phyloP scores from a whole-genome alignment of 2,329 filamentous ascomycete genomes.

The Xylariaceae sp. region DNA sequence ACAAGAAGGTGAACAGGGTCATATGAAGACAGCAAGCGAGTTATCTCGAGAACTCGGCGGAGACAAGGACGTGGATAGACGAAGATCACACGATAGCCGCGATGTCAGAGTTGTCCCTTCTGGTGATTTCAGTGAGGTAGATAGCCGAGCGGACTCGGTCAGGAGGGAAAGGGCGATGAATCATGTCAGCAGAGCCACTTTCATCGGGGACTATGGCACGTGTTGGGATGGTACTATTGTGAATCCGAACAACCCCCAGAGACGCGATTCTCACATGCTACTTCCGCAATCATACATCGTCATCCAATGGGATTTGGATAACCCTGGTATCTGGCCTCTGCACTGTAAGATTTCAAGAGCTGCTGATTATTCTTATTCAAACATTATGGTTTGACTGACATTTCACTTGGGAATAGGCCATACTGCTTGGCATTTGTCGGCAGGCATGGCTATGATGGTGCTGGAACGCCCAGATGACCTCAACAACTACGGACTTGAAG shows the following conservation, averaged over 20 bases:
- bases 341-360: conserved; percentile 24
- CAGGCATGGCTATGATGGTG: conserved; percentile 35
- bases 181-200: neutral
- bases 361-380: too few species aligned
- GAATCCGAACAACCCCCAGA: conserved; percentile 33
- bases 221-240: conserved; percentile 25
- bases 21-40: conserved; percentile 12
- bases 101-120: neutral
- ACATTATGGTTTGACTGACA: too few species aligned
- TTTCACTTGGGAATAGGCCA: conserved; percentile 24
- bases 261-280: conserved; percentile 36
- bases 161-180: neutral
- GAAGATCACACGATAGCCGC: neutral
- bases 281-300: conserved; percentile 30
- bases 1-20: conserved; percentile 4
- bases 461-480: conserved; percentile 31
- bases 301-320: conserved; percentile 33
- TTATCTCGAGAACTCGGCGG: conserved; percentile 10
- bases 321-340: conserved; percentile 32
- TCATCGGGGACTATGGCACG: conserved; percentile 13
- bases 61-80: neutral
- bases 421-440: conserved; percentile 34
- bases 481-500: conserved; percentile 11
- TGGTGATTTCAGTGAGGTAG: too few species aligned
- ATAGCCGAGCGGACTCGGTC: too few species aligned